Base-by-base conservation (phyloP, 257 asterid species). In the Jasminum sambac region DNA sequence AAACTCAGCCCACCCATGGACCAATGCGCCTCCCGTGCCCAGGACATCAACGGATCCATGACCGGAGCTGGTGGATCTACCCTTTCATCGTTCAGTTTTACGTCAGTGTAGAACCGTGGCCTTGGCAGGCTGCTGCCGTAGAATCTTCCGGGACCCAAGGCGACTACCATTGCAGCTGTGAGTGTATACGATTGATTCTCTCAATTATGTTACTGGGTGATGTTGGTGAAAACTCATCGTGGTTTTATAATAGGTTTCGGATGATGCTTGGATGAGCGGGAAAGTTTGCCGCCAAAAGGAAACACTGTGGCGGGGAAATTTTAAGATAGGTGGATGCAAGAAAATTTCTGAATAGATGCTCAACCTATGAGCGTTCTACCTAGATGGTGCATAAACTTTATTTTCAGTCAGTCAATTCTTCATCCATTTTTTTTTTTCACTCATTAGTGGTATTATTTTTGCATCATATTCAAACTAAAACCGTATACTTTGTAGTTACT, bases 11-110 rank as follows among this genome's bases (percentile, higher is more conserved):
- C 98, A 2, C 98, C 97, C 98, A 90, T 90, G 5, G 96, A 89
- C 97, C 97, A 93, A 76, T 93, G 98, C 5, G 96, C 96, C 68
- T 89, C 96, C 41, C 83, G 34, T 16, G 98, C 96, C 98, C 98
- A 94, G 6, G 84, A 58, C 78, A 89, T 72, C 3, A 94, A 76
- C 6, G 97, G 87, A 66, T 78, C 97, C 83, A 73, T 76, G 63
- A 94, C 91, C 0, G 96, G 48, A 2, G 57, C 75, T 0, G 97
- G 96, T 46, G 98, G 98, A 50, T 91, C 96, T 1, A 91, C 90
- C 12, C 96, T 70, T 17, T 83, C 81, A 0, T 72, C 85, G 81
- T 76, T 87, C 75, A 76, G 43, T 66, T 84, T 87, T 30, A 84
- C 88, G 68, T 87, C 92, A 17, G 90, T 70, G 84, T 89, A 88